phyloP scores from a whole-genome alignment of 805 yeast species.

The Metschnikowia corniflorae region DNA sequence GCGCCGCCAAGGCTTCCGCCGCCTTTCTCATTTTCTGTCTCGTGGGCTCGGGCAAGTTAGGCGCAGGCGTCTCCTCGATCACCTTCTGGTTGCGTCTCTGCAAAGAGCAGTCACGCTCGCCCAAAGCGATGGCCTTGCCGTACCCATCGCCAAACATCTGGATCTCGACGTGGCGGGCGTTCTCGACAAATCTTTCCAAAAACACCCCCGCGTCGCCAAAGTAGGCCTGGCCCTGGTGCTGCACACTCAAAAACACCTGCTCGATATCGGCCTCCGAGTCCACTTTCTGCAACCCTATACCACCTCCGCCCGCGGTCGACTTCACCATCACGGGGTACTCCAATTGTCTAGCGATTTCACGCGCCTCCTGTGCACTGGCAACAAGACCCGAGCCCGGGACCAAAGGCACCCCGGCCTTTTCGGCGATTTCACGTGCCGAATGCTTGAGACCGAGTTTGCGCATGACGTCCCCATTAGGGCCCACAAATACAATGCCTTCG shows the following conservation, averaged over 20 bases:
- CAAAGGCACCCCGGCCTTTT: constrained; percentile 86
- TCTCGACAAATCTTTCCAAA: constrained; percentile 89
- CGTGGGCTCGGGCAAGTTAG: constrained; percentile 79
- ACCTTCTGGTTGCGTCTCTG: constrained; percentile 96
- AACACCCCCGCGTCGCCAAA: constrained; percentile 96
- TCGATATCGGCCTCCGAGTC: constrained; percentile 78
- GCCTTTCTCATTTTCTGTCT: constrained; percentile 73
- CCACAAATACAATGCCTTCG: constrained; percentile 88
- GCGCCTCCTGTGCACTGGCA: constrained; percentile 68
- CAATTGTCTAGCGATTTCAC: constrained; percentile 64
- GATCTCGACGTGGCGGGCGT: constrained; percentile 94
- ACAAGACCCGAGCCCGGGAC: constrained; percentile 96
- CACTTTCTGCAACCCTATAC: constrained; percentile 94
- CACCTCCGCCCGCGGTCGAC: constrained; percentile 99
- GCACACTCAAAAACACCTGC: constrained; percentile 82
- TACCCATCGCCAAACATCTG: constrained; percentile 96
- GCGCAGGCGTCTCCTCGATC: constrained; percentile 98
- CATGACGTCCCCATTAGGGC: constrained; percentile 95
- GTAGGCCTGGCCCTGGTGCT: constrained; percentile 89
- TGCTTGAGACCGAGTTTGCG: constrained; percentile 90
- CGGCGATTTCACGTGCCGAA: constrained; percentile 93
- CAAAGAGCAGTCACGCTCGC: constrained; percentile 96
- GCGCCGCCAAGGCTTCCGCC: constrained; percentile 76
- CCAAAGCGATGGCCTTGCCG: constrained; percentile 89
- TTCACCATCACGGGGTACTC: constrained; percentile 94